Evolutionary conservation across 2,329 filamentous ascomycete species (phyloP), one percentile per base, ranked within the genome.

Genomic region (Xylariomycetidae sp.): DNA sequence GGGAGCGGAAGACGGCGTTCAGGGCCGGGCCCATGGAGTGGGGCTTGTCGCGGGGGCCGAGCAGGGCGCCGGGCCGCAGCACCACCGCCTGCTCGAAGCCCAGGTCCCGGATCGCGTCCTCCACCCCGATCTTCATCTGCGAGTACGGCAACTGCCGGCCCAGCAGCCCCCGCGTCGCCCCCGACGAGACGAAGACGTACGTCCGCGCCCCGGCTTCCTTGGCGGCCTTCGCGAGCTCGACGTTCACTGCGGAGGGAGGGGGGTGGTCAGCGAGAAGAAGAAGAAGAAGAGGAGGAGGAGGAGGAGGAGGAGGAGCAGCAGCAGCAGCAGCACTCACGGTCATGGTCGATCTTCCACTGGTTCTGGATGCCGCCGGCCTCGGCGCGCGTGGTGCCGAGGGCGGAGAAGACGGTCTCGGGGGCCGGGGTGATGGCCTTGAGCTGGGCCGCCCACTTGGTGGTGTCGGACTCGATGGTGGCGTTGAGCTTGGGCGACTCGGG

Each of bases 261-360:
- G n/a, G n/a, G n/a, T n/a, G n/a, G n/a, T n/a, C n/a, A n/a, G n/a
- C n/a, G n/a, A n/a, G n/a, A n/a, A n/a, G n/a, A n/a, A n/a, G n/a
- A n/a, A n/a, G n/a, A n/a, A n/a, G n/a, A n/a, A n/a, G n/a, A n/a
- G n/a, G n/a, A n/a, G n/a, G n/a, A n/a, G n/a, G n/a, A n/a, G n/a
- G n/a, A n/a, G n/a, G n/a, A n/a, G n/a, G n/a, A 31, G 10, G 2
- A 4, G 24, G 8, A 15, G 28, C 9, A 19, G 4, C 23, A 16
- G n/a, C 13, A 27, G 12, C 6, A 10, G 12, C 6, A 4, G 12
- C 31, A 44, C 53, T 40, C 34, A 57, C 54, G 68, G 53, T 92
- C 87, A 54, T 88, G 76, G 63, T 95, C 90, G 44, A 95, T 85
- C 54, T 85, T 84, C 64, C 86, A 83, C 63, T 95, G 90, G 41